phyloP scores from a whole-genome alignment of 208 protist genomes.

The Balamuthia mandrillaris region DNA sequence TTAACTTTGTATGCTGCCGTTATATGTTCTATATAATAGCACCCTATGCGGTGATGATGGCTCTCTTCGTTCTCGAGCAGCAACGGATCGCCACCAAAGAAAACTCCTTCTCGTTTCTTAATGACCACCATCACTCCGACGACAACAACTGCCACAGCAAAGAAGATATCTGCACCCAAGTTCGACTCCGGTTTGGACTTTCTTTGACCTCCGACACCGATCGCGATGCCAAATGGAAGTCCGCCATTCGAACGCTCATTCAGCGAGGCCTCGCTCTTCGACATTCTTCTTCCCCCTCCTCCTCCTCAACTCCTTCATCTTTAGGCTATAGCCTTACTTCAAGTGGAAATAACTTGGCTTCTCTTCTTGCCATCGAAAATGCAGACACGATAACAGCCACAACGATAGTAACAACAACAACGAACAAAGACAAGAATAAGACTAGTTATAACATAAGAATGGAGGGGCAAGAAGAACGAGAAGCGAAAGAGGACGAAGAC shows the following conservation, averaged over 20 bases:
- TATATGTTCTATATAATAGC: not conserved
- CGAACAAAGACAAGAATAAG: too few relatives aligned
- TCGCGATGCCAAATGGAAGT: not conserved
- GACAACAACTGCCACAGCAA: too few relatives aligned
- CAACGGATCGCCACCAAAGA: too few relatives aligned
- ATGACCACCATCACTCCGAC: not conserved
- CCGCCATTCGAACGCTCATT: not conserved
- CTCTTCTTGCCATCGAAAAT: not conserved
- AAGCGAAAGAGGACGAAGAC: not conserved
- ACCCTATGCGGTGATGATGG: not conserved
- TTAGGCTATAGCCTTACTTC: not conserved
- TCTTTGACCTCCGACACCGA: too few relatives aligned
- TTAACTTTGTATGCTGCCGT: not conserved
- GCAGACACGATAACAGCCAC: not conserved
- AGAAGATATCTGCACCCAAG: too few relatives aligned
- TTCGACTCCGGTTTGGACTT: too few relatives aligned
- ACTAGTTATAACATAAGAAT: not conserved
- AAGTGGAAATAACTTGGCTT: not conserved
- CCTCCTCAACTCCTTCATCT: not conserved
- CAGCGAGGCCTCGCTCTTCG: not conserved
- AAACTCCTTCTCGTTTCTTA: not conserved
- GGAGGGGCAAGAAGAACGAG: not conserved
- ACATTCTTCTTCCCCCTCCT: not conserved
- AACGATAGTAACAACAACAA: not conserved
- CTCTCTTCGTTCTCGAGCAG: not conserved